Evolutionary conservation across 208 protist genomes (phyloP).

Genomic region (Borovskyia barvae): DNA sequence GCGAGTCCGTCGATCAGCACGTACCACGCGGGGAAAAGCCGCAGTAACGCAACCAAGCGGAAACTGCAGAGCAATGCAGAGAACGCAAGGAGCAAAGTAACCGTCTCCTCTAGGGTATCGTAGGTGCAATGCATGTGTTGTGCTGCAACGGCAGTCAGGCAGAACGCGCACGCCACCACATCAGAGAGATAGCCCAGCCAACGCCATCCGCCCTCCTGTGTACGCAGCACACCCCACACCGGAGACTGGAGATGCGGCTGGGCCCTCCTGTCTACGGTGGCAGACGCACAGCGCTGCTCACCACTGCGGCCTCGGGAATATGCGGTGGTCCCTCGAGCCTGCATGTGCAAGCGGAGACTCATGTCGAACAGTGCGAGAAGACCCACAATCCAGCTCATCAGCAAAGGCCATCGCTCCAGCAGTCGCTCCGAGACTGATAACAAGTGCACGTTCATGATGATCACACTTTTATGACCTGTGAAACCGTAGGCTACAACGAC

Average conservation of each 20-base stretch:
- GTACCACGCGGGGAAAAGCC: constrained; percentile 43
- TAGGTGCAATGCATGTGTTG: constrained; percentile 25
- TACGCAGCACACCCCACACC: background rate
- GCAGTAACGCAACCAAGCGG: constrained; percentile 41
- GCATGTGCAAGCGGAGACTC: constrained; percentile 4
- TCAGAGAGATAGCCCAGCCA: constrained; percentile 48
- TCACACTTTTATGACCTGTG: constrained; percentile 39
- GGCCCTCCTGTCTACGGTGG: background rate
- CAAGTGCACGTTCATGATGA: constrained; percentile 28
- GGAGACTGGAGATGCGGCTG: background rate
- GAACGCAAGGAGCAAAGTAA: constrained; percentile 57
- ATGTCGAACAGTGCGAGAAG: constrained; percentile 10
- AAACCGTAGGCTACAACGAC: constrained; percentile 37
- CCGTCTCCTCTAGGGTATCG: constrained; percentile 27
- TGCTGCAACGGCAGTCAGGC: constrained; percentile 21
- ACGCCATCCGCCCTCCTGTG: constrained; percentile 27
- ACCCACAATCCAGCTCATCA: constrained; percentile 10
- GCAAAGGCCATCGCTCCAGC: constrained; percentile 9
- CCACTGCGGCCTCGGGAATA: background rate
- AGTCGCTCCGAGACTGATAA: constrained; percentile 11
- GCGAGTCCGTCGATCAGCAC: constrained; percentile 45
- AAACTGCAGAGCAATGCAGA: constrained; percentile 35
- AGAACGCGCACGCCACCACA: constrained; percentile 32
- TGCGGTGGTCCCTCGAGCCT: constrained; percentile 2
- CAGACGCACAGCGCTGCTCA: background rate